These are phyloP conservation scores for Drechslerella stenobrocha DNA, from an alignment of 2,329 filamentous ascomycete species.

Conservation along the genomic window DNA sequence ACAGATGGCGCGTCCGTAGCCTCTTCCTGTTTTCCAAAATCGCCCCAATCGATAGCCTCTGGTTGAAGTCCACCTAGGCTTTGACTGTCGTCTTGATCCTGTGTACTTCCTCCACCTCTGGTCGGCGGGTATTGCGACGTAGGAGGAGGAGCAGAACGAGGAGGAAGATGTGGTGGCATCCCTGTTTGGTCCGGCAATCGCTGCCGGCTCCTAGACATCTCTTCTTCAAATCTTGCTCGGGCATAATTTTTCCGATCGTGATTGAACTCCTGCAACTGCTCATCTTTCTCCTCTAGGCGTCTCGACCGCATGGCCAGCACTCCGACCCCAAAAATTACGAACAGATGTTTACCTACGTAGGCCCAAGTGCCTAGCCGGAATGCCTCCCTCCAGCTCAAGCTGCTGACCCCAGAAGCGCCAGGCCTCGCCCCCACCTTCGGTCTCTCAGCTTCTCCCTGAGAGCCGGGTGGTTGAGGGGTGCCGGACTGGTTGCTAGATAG, in stretches of 20 bases:
- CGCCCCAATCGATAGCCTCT: constrained; percentile 36
- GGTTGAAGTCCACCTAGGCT: constrained; percentile 29
- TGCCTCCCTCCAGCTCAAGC: neutral
- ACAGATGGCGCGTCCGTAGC: neutral
- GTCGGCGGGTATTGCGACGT: neutral
- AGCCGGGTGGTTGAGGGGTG: too few species aligned
- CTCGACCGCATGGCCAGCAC: constrained; percentile 13
- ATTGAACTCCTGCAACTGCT: constrained; percentile 36
- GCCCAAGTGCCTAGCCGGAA: constrained; percentile 17
- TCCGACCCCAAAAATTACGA: constrained; percentile 4
- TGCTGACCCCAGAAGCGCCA: too few species aligned
- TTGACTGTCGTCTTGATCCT: constrained; percentile 17
- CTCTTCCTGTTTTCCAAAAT: constrained; percentile 13
- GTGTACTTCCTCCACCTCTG: neutral
- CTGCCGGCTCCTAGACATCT: neutral
- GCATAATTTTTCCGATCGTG: constrained; percentile 30
- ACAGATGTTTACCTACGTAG: constrained; percentile 21
- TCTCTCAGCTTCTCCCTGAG: too few species aligned
- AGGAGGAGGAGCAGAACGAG: constrained; percentile 6
- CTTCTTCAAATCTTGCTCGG: constrained; percentile 1
- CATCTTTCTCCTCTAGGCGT: constrained; percentile 16
- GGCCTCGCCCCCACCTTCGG: neutral
- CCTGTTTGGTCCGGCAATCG: neutral
- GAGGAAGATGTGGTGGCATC: constrained; percentile 2
- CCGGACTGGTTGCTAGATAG: too few species aligned